phyloP scores from a whole-genome alignment of 1,284 basidiomycete genomes.

The Ganoderma sp. region DNA sequence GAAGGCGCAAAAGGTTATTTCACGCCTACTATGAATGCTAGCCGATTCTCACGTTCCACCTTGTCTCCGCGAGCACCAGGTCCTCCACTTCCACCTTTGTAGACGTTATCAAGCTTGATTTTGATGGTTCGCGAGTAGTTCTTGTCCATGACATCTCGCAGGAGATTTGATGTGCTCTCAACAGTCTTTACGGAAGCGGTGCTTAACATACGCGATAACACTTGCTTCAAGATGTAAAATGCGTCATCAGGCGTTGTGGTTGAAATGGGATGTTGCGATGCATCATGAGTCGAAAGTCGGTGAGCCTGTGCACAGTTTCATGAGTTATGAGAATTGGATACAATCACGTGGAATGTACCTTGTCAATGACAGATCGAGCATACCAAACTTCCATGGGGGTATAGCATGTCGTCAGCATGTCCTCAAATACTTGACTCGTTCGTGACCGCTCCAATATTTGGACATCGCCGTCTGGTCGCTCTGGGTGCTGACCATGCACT shows the following conservation, averaged over 20 bases:
- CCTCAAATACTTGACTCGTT: conserved; percentile 68
- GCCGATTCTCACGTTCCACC: conserved; percentile 77
- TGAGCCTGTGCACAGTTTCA: conserved; percentile 59
- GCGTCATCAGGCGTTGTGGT: conserved; percentile 90
- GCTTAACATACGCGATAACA: conserved; percentile 76
- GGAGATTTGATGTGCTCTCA: conserved; percentile 61
- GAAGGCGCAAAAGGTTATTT: too few species aligned
- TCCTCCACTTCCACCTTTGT: conserved; percentile 52
- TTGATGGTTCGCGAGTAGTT: conserved; percentile 83
- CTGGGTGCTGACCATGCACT: not conserved
- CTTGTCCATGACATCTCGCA: conserved; percentile 77
- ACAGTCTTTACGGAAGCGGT: conserved; percentile 72
- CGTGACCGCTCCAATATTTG: conserved; percentile 55
- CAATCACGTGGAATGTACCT: conserved; percentile 52
- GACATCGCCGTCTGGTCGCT: conserved; percentile 32
- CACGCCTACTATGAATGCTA: conserved; percentile 76
- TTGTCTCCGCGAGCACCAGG: conserved; percentile 66
- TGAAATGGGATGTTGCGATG: conserved; percentile 62
- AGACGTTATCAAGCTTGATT: conserved; percentile 88
- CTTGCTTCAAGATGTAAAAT: conserved; percentile 91
- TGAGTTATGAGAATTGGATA: conserved; percentile 8
- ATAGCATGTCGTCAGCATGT: conserved; percentile 79
- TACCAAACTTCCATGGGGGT: conserved; percentile 94
- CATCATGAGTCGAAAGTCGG: conserved; percentile 69
- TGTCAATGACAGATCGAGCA: conserved; percentile 85